Conservation (phyloP, 805 yeast genomes). For the Schizosaccharomyces lindneri region DNA sequence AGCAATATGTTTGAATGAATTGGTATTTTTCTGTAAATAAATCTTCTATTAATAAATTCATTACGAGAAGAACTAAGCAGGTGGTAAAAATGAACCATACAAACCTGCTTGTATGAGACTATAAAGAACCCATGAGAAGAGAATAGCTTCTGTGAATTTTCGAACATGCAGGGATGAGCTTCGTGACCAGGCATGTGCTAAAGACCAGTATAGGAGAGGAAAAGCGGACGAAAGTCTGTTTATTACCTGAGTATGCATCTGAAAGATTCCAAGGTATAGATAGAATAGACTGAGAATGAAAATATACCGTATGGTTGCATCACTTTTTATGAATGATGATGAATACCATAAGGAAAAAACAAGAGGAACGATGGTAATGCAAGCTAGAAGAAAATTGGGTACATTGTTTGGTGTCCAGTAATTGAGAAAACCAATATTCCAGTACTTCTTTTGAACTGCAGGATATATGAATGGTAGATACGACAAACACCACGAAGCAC, state of each 20-base stretch:
- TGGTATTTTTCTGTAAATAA: too few relatives aligned
- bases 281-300: conserved; percentile 28
- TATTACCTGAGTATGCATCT: conserved; percentile 71
- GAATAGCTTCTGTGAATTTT: conserved; percentile 22
- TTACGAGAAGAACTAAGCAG: conserved; percentile 30
- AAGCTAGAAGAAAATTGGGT: conserved; percentile 57
- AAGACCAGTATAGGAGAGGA: conserved; percentile 54
- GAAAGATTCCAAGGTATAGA: conserved; percentile 27
- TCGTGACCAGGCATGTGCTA: conserved; percentile 18
- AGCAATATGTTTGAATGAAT: too few relatives aligned
- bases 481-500: conserved; percentile 56
- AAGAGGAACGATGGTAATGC: not conserved
- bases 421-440: conserved; percentile 49
- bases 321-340: not conserved
- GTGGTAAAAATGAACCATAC: conserved; percentile 71
- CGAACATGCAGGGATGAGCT: conserved; percentile 1
- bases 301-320: not conserved
- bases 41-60: too few relatives aligned
- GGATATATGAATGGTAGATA: conserved; percentile 34
- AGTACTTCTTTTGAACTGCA: conserved; percentile 55
- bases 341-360: not conserved
- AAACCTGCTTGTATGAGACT: conserved; percentile 39
- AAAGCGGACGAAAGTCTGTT: conserved; percentile 55
- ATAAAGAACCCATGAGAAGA: conserved; percentile 28
- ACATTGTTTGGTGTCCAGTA: conserved; percentile 68